Evolutionary conservation across 2,329 filamentous ascomycete species (phyloP).

Genomic region (Aureobasidium sp.): DNA sequence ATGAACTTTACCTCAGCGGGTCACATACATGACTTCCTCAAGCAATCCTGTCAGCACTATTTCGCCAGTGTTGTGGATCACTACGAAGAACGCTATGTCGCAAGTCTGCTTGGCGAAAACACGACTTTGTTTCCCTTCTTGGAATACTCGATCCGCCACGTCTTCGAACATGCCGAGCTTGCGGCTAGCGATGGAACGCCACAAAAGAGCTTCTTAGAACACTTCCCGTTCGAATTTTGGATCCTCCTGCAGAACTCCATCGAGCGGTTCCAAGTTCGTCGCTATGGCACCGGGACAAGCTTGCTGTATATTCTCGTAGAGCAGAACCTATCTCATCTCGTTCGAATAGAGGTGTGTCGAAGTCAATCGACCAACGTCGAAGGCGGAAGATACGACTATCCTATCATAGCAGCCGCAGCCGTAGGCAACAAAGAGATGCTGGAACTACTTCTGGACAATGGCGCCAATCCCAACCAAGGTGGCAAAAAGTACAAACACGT

Average conservation of each 20-base stretch:
- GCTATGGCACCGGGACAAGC: not conserved
- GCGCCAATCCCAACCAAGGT: not conserved
- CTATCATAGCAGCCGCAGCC: not conserved
- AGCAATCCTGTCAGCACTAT: not conserved
- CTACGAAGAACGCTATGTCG: accelerated
- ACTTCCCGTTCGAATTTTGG: not conserved
- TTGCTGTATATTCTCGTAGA: not conserved
- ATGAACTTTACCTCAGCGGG: not conserved
- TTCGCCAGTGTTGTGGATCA: not conserved
- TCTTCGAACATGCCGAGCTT: not conserved
- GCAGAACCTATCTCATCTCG: not conserved
- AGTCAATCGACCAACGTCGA: not conserved
- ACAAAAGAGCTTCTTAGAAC: not conserved
- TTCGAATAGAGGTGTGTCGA: not conserved
- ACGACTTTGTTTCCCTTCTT: not conserved
- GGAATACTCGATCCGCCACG: not conserved
- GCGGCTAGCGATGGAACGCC: not conserved
- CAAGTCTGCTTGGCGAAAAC: too few species aligned
- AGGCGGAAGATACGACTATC: not conserved
- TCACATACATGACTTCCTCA: not conserved
- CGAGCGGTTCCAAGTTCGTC: not conserved
- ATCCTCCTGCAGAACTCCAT: not conserved
- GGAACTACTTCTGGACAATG: not conserved
- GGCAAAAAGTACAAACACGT: not conserved
- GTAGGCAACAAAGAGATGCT: not conserved